These are phyloP conservation scores for Tagetes patula DNA, from an alignment of 129 eudicot species.

Conservation along the genomic window DNA sequence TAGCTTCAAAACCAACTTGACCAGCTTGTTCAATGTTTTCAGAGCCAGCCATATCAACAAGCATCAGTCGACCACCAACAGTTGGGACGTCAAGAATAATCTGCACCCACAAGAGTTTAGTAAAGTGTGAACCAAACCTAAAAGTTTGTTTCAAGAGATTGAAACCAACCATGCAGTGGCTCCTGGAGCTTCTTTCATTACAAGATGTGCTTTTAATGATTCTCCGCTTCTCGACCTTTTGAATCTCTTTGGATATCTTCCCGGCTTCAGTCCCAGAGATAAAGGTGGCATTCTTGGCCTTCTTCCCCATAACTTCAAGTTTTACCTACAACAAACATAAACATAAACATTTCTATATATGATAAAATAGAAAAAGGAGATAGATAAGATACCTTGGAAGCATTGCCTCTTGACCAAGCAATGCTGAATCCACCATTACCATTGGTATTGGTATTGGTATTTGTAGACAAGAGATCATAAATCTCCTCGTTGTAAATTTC, in stretches of 20 bases:
- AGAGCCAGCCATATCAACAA: slow-evolving; percentile 99
- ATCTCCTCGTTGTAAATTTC: slow-evolving; percentile 97
- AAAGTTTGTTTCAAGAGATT: background rate
- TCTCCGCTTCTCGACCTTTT: slow-evolving; percentile 96
- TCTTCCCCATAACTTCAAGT: slow-evolving; percentile 96
- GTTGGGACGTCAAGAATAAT: slow-evolving; percentile 92
- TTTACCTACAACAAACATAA: slow-evolving; percentile 50
- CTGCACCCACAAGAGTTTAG: slow-evolving; percentile 33
- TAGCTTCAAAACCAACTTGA: slow-evolving; percentile 87
- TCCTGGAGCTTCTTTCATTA: slow-evolving; percentile 95
- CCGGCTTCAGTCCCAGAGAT: slow-evolving; percentile 93
- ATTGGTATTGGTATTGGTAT: background rate
- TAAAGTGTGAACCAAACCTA: no score
- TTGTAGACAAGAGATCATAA: slow-evolving; percentile 72
- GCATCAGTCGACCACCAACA: slow-evolving; percentile 96
- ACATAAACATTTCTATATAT: no score
- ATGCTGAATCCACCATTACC: slow-evolving; percentile 64
- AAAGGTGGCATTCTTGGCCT: slow-evolving; percentile 97
- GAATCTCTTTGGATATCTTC: slow-evolving; percentile 91
- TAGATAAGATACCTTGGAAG: slow-evolving; percentile 63
- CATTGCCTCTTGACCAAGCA: slow-evolving; percentile 65
- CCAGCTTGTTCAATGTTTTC: slow-evolving; percentile 99
- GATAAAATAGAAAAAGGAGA: background rate
- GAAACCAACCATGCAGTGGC: slow-evolving; percentile 87
- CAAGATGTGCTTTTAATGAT: slow-evolving; percentile 85